Evolutionary conservation across 768 basidiomycete genomes (phyloP).

Genomic region (Hygrophoropsis aurantiaca): DNA sequence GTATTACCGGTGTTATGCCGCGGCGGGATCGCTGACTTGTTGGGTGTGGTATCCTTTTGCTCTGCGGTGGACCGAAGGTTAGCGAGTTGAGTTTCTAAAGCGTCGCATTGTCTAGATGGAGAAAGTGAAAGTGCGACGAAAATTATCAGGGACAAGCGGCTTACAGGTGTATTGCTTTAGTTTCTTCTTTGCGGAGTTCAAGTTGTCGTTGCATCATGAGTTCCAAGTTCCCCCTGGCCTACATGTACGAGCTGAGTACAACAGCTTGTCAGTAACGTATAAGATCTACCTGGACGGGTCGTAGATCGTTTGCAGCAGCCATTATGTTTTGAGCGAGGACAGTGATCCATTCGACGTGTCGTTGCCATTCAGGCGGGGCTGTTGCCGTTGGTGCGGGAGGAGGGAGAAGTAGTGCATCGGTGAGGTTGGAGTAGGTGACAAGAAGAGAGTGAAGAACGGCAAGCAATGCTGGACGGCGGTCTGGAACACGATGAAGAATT

Average conservation of each 20-base stretch:
- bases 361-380: slow-evolving; percentile 66
- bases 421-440: slow-evolving; percentile 74
- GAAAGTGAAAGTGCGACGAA: neutral
- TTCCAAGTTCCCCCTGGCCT: slow-evolving; percentile 83
- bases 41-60: no score
- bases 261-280: neutral
- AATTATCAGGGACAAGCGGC: slow-evolving; percentile 19
- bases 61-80: slow-evolving; percentile 42
- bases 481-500: slow-evolving; percentile 34
- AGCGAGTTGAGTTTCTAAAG: slow-evolving; percentile 60
- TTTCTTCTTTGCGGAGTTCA: slow-evolving; percentile 72
- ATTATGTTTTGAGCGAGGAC: slow-evolving; percentile 84
- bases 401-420: slow-evolving; percentile 66
- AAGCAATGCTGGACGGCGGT: slow-evolving; percentile 73
- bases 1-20: no score
- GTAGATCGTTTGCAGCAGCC: slow-evolving; percentile 85
- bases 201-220: slow-evolving; percentile 80
- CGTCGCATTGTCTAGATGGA: slow-evolving; percentile 64
- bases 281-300: slow-evolving; percentile 74
- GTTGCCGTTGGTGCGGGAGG: slow-evolving; percentile 49
- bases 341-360: slow-evolving; percentile 78
- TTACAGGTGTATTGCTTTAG: slow-evolving; percentile 65
- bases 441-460: slow-evolving; percentile 76
- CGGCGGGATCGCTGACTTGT: no score
- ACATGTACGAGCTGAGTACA: slow-evolving; percentile 1